phyloP scores from a whole-genome alignment of 2,329 filamentous ascomycete genomes.

The Phialocephala sp. region DNA sequence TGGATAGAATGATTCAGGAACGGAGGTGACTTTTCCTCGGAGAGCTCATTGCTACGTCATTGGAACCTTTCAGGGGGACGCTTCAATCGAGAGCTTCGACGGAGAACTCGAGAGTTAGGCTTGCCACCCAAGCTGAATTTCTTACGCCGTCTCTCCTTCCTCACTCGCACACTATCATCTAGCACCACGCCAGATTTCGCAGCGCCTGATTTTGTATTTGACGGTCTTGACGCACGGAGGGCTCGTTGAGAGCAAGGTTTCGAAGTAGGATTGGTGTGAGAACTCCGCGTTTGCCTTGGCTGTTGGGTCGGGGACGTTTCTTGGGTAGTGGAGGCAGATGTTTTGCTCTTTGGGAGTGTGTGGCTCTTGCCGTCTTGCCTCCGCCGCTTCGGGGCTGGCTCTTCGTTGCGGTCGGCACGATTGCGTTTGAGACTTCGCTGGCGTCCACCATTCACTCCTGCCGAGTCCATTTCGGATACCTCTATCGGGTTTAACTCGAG shows the following conservation, averaged over 20 bases:
- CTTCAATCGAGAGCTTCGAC: no score
- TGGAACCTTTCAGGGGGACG: slow-evolving; percentile 2
- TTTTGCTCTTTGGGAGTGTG: not conserved
- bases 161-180: no score
- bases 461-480: slow-evolving; percentile 8
- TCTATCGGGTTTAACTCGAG: slow-evolving; percentile 32
- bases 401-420: not conserved
- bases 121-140: no score
- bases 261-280: no score
- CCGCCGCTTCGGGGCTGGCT: slow-evolving; percentile 9
- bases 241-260: no score
- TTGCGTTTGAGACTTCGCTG: slow-evolving; percentile 10
- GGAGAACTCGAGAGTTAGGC: no score
- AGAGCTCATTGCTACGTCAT: slow-evolving; percentile 2
- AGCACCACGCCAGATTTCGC: no score
- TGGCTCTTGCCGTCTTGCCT: slow-evolving; percentile 4
- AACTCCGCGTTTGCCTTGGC: not conserved
- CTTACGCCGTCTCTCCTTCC: no score
- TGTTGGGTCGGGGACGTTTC: not conserved
- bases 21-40: not conserved
- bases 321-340: slow-evolving; percentile 12
- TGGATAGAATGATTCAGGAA: no score
- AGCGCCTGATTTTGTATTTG: no score
- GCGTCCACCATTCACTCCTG: not conserved
- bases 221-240: no score